These are phyloP conservation scores for Cercospora janseana DNA, from an alignment of 2,329 filamentous ascomycete species.

Conservation along the genomic window DNA sequence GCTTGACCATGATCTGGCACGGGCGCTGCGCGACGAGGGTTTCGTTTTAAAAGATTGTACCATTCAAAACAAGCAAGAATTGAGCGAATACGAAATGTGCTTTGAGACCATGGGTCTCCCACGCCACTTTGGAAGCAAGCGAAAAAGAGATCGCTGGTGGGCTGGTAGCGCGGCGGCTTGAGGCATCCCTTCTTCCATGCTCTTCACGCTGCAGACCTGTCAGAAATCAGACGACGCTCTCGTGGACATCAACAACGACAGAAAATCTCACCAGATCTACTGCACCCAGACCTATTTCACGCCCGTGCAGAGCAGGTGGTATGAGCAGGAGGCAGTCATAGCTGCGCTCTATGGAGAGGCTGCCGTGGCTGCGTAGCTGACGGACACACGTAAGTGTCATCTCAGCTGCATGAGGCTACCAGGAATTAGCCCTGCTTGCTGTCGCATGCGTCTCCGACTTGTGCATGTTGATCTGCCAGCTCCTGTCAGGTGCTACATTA, in stretches of 20 bases:
- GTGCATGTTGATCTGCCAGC: too few species aligned
- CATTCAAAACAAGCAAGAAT: constrained; percentile 22
- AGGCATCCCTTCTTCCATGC: constrained; percentile 2
- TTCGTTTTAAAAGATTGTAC: constrained; percentile 19
- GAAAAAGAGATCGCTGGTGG: constrained; percentile 21
- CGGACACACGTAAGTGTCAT: constrained; percentile 17
- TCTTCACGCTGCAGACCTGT: too few species aligned
- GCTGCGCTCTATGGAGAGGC: too few species aligned
- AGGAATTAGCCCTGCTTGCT: constrained; percentile 7
- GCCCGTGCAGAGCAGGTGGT: too few species aligned
- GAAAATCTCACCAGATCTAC: too few species aligned
- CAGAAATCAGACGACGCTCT: too few species aligned
- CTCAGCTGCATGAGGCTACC: constrained; percentile 13
- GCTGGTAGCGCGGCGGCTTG: constrained; percentile 16
- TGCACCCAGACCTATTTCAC: too few species aligned
- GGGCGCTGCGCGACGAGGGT: constrained; percentile 23
- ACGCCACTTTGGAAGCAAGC: constrained; percentile 30
- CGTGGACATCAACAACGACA: too few species aligned
- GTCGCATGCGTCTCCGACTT: constrained; percentile 21
- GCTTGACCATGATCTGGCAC: constrained; percentile 26
- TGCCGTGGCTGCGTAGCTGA: too few species aligned
- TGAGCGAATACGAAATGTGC: constrained; percentile 29
- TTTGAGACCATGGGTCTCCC: constrained; percentile 28
- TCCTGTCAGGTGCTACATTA: too few species aligned
- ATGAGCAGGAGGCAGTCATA: background rate